Conservation (phyloP, 371 early-diverging fungal genomes). For the Parasitella parasitica region DNA sequence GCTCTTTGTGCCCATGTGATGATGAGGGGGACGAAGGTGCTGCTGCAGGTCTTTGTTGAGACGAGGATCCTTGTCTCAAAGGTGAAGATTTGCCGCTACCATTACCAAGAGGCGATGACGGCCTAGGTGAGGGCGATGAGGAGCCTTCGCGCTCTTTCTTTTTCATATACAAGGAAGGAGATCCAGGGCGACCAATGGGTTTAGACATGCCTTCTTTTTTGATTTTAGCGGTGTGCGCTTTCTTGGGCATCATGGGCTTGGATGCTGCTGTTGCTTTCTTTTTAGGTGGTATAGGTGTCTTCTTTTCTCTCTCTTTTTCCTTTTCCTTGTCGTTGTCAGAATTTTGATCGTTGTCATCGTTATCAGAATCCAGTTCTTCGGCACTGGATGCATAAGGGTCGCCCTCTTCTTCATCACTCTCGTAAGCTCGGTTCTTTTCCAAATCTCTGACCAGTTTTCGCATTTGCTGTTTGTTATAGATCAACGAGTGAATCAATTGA, state of each 20-base stretch:
- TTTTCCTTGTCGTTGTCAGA: conserved; percentile 33
- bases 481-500: too few species aligned
- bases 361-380: conserved; percentile 52
- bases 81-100: conserved; percentile 1
- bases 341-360: conserved; percentile 49
- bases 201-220: conserved; percentile 54
- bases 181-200: conserved; percentile 47
- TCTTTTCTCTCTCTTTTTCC: conserved; percentile 22
- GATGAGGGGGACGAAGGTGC: conserved; percentile 10
- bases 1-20: not conserved
- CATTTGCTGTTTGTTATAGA: conserved; percentile 67
- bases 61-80: not conserved
- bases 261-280: conserved; percentile 29
- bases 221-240: conserved; percentile 41
- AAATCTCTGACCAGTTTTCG: conserved; percentile 72
- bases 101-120: conserved; percentile 4
- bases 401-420: conserved; percentile 72
- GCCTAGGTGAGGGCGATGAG: conserved; percentile 3
- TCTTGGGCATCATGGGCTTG: conserved; percentile 32
- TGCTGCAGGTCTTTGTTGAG: conserved; percentile 2
- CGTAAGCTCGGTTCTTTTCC: conserved; percentile 73
- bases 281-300: conserved; percentile 38
- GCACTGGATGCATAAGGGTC: conserved; percentile 72
- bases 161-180: conserved; percentile 38
- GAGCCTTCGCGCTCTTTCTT: conserved; percentile 10